Base-by-base conservation (phyloP, 1,284 basidiomycete genomes). In the Cryptococcus sp. region DNA sequence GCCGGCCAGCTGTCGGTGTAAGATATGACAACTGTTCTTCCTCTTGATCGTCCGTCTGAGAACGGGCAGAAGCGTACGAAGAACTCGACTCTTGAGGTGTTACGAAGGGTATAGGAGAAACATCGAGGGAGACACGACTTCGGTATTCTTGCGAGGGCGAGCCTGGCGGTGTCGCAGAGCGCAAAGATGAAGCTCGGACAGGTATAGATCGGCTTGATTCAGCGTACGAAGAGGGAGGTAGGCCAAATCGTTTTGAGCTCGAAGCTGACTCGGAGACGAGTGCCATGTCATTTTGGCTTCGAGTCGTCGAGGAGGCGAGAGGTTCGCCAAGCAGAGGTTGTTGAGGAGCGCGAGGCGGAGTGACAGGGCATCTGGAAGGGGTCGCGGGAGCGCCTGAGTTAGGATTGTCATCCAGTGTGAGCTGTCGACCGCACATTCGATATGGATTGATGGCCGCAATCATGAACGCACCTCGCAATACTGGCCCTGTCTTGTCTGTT, bases 121-220 rank as follows among this genome's bases (percentile, higher is more conserved):
- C 57, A 50, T 56, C 52, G 20, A 45, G 38, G 40, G 53, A 53
- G 47, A 54, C 48, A 22, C 41, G 50, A 34, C 50, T 38, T 19
- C 57, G 46, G 39, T 58, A 37, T 22, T 50, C 46, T 6, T 54
- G 46, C 17, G 29, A 37, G 5, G 52, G 51, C 5, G 45, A 48
- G 29, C 19, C 47, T 15, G 57, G 34, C 41, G 50, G 52, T 16
- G 43, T 47, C 5, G 10, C 19, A 6, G 47, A 49, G 13, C 29
- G 47, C 17, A 49, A 7, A 25, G 55, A 57, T n/a, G 55, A 57
- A 57, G 41, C n/a, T 44, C 41, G n/a, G 2, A 22, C n/a, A 22
- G 41, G 41, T 44, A 44, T 19, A 19, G 41, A 19, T n/a, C 41
- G n/a, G 41, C n/a, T 34, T 34, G 29, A 34, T 34, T 34, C 29